Base-by-base conservation (phyloP, 108 stramenopile species). In the Discostella pseudostelligera region DNA sequence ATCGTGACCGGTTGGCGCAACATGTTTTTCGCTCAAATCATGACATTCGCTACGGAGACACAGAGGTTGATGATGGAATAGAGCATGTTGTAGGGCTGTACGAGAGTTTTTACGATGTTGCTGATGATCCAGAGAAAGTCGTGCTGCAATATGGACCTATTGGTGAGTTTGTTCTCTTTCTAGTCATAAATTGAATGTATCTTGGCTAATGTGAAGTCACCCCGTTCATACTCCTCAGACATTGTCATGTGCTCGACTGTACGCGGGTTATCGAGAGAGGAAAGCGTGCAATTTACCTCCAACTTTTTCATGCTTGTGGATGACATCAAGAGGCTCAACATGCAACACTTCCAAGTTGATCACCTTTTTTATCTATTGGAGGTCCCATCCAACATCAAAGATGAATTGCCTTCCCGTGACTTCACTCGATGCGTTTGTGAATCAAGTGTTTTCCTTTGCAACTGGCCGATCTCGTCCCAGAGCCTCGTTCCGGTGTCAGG, bases 1-100 rank as follows among this genome's bases (percentile, higher is more conserved):
- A 85, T 72, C 40, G 62, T 47, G 82, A 85, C 58, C 56, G 36
- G 14, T 73, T 85, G 25, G 62, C 77, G 21, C 80, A 67, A 39
- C 71, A 74, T 51, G 84, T 83, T 1, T 70, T 67, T 39, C 48
- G 72, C n/a, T 55, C 47, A 2, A 73, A 70, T 55, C 81, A 85
- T 61, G 76, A 74, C 43, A 65, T 45, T 7, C 17, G 10, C 13
- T 80, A 76, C 26, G 64, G 67, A 16, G 65, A 59, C 12, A 57
- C 57, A 0, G 32, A 54, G 10, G 55, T 35, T 11, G 32, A 71
- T 39, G 70, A 69, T 28, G 76, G 51, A 10, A 84, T 80, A 25
- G 42, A 68, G 42, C 80, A 80, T 47, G 48, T 81, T 16, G 61
- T 69, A 53, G 71, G 71, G 17, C 63, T 72, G 14, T 72, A 65